Percentiles rank a stretch among this genome's conserved stretches.
Conservation (phyloP, 2,329 filamentous ascomycete genomes). For the Claviceps capensis region DNA sequence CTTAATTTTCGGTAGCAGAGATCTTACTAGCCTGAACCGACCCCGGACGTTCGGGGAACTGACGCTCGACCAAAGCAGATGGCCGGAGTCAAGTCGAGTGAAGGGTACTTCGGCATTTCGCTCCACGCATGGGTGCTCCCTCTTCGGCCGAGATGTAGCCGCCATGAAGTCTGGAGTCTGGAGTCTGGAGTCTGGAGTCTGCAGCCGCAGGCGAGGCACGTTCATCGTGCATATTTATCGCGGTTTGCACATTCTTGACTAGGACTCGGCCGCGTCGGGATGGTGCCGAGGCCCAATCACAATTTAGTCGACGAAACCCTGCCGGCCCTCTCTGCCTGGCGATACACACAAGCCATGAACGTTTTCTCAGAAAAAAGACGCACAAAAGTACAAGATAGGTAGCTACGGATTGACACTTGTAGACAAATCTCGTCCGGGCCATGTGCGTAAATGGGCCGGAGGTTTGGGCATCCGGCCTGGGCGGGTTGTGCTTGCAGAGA, state of each 20-base stretch:
- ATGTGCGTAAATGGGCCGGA: too few species aligned
- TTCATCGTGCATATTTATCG: background rate
- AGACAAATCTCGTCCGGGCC: too few species aligned
- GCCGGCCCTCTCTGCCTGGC: too few species aligned
- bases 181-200: background rate
- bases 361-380: too few species aligned
- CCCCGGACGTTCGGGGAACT: conserved; percentile 3
- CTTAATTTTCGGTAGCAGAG: background rate
- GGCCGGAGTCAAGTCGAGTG: background rate
- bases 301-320: too few species aligned
- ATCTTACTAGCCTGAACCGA: conserved; percentile 3
- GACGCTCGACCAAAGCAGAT: background rate
- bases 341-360: too few species aligned
- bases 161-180: background rate
- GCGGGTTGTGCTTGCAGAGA: conserved; percentile 3
- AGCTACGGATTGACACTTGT: too few species aligned
- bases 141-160: conserved; percentile 7
- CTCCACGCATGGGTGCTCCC: background rate
- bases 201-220: background rate
- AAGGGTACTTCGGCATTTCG: background rate
- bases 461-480: conserved; percentile 5
- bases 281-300: too few species aligned
- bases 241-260: background rate
- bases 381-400: too few species aligned
- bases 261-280: too few species aligned